Percentiles rank a stretch among this genome's conserved stretches.
phyloP scores from a whole-genome alignment of 2,329 filamentous ascomycete genomes.

The Trichophyton mentagrophytes region DNA sequence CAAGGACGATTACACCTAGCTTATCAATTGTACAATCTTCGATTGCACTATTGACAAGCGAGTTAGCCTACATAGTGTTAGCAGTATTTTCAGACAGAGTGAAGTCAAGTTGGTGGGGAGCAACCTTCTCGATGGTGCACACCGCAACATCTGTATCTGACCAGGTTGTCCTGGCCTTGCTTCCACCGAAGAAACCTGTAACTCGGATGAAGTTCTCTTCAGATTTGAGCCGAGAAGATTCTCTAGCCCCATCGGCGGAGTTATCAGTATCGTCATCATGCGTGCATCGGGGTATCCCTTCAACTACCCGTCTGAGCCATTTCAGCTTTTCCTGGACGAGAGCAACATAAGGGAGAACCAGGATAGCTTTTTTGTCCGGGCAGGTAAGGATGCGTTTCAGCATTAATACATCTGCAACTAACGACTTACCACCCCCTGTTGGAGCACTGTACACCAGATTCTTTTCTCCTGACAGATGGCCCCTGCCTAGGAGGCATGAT shows the following conservation, averaged over 20 bases:
- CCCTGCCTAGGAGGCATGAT: slow-evolving; percentile 55
- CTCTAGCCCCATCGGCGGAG: slow-evolving; percentile 17
- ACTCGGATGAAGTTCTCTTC: slow-evolving; percentile 50
- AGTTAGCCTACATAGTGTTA: slow-evolving; percentile 47
- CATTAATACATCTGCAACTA: slow-evolving; percentile 62
- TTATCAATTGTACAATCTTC: slow-evolving; percentile 55
- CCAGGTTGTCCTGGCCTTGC: slow-evolving; percentile 54
- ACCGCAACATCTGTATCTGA: slow-evolving; percentile 64
- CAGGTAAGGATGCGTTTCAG: slow-evolving; percentile 56
- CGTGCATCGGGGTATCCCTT: slow-evolving; percentile 39
- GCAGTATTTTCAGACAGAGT: background rate
- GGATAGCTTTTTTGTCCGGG: slow-evolving; percentile 52
- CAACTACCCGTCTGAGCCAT: slow-evolving; percentile 56
- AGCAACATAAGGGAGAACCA: slow-evolving; percentile 65
- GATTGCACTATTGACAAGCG: slow-evolving; percentile 59
- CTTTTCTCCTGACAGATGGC: slow-evolving; percentile 50
- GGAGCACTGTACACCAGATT: slow-evolving; percentile 72
- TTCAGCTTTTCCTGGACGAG: slow-evolving; percentile 68
- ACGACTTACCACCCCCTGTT: slow-evolving; percentile 64
- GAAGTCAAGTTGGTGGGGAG: slow-evolving; percentile 15
- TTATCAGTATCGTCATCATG: slow-evolving; percentile 15
- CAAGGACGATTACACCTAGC: slow-evolving; percentile 54
- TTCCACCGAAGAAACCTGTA: slow-evolving; percentile 63
- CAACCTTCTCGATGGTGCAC: slow-evolving; percentile 65
- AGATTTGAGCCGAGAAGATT: slow-evolving; percentile 38